Evolutionary conservation across 2,329 filamentous ascomycete species (phyloP).

Genomic region (Cercospora sesami): DNA sequence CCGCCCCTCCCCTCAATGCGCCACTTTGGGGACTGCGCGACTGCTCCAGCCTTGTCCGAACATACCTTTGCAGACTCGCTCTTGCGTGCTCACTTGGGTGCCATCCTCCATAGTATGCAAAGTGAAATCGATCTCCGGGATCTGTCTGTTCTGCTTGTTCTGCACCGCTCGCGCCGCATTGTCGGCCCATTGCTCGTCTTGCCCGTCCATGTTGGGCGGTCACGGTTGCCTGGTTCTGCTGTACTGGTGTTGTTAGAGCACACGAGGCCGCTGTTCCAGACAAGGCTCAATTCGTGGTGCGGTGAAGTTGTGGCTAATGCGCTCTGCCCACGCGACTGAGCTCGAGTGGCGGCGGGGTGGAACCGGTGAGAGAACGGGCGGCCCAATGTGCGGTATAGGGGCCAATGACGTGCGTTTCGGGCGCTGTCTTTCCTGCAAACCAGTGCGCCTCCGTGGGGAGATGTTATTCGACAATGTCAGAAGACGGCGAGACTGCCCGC

Average conservation of each 20-base stretch:
- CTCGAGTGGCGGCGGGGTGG: conserved; percentile 11
- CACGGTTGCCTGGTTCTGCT: not conserved
- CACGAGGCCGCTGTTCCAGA: not conserved
- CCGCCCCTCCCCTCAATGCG: not conserved
- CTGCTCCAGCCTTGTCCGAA: not conserved
- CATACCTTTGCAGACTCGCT: conserved; percentile 96
- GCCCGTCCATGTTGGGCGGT: conserved; percentile 36
- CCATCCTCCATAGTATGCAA: conserved; percentile 99
- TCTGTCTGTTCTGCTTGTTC: conserved; percentile 75
- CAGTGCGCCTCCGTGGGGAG: not conserved
- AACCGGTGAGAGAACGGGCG: conserved; percentile 15
- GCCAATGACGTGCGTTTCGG: conserved; percentile 3
- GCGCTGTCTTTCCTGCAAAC: not conserved
- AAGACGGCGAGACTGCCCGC: not conserved
- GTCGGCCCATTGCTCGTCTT: conserved; percentile 61
- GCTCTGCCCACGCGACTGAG: conserved; percentile 16
- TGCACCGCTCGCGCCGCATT: conserved; percentile 88
- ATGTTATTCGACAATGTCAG: not conserved
- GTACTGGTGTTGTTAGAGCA: not conserved
- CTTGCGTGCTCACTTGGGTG: conserved; percentile 87
- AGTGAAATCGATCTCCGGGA: conserved; percentile 97
- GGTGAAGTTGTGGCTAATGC: conserved; percentile 20
- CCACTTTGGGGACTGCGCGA: not conserved
- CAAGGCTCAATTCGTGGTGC: conserved; percentile 3
- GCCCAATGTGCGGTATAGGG: conserved; percentile 1